A percentile compares a stretch with the other conserved stretches of the same genome.
Conservation (phyloP, 495 filamentous ascomycete species). For the Neurospora sp. region DNA sequence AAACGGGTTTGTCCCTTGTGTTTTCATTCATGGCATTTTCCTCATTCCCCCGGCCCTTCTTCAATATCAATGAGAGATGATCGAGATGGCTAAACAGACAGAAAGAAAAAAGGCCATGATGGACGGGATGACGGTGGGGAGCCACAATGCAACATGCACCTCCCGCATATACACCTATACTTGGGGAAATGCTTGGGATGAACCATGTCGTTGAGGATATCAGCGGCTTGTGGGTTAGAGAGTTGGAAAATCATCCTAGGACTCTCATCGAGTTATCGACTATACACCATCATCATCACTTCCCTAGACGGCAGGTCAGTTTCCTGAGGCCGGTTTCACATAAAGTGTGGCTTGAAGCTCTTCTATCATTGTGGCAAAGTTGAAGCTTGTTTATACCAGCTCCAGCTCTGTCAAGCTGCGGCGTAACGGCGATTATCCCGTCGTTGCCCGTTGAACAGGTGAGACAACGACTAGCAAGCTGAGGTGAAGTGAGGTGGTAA, state of each 20-base stretch:
- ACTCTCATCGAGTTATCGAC: not conserved
- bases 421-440: not conserved
- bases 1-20: not conserved
- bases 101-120: not conserved
- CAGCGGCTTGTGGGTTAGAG: not conserved
- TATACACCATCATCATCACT: not conserved
- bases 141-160: not conserved
- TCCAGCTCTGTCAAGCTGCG: not conserved
- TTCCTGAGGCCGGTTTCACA: not conserved
- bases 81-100: not conserved
- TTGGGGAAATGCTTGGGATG: not conserved
- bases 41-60: not conserved
- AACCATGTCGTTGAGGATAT: not conserved
- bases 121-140: not conserved
- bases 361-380: not conserved
- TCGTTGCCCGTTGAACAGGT: not conserved
- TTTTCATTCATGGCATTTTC: not conserved
- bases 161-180: not conserved
- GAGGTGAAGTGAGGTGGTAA: not conserved
- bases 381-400: not conserved
- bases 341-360: not conserved
- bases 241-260: not conserved
- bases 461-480: not conserved
- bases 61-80: not conserved
- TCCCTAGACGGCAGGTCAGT: not conserved